Evolutionary conservation across 208 protist genomes (phyloP), one percentile per base, ranked within the genome.

Genomic region (Novymonas esmeraldas): DNA sequence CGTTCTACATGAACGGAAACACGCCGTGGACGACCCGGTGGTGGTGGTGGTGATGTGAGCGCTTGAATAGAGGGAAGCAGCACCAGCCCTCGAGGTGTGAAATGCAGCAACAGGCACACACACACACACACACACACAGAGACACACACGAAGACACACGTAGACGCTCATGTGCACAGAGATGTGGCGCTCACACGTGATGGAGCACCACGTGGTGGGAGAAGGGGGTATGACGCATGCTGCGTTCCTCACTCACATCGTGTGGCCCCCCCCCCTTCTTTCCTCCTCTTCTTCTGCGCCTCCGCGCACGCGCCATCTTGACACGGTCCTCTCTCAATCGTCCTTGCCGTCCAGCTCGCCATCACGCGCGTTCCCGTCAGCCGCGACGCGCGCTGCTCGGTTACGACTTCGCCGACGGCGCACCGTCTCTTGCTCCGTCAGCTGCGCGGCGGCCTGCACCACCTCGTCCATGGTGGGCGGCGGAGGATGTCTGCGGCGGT

Each of bases 401-500:
- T 26, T 18, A 14, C 42, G 41, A 20, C n/a, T 46, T 29, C 45
- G 39, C 16, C 57, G 56, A n/a, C 51, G 58, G 18, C 26, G 64
- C 58, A 46, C 2, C 42, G 56, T 65, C 52, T 66, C 64, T 18
- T 59, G 56, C 33, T 66, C 58, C 5, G 69, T 66, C n/a, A 73
- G 58, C 29, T 31, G 10, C 31, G n/a, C 58, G 22, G 76, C 41
- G 0, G 51, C 65, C 4, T 39, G 31, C 64, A 48, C 39, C 3
- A 84, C 39, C 36, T 84, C 73, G 10, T 77, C 73, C 39, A 84
- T 64, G 0, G 73, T 66, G n/a, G n/a, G n/a, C 55, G 20, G 34
- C n/a, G 20, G 33, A 22, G 3, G 34, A n/a, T 34, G 5, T 41
- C 20, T 29, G 0, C 10, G 20, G 52, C 52, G 33, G 33, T 29